phyloP scores from a whole-genome alignment of 371 early-diverging fungal genomes.

The Parasitella parasitica region DNA sequence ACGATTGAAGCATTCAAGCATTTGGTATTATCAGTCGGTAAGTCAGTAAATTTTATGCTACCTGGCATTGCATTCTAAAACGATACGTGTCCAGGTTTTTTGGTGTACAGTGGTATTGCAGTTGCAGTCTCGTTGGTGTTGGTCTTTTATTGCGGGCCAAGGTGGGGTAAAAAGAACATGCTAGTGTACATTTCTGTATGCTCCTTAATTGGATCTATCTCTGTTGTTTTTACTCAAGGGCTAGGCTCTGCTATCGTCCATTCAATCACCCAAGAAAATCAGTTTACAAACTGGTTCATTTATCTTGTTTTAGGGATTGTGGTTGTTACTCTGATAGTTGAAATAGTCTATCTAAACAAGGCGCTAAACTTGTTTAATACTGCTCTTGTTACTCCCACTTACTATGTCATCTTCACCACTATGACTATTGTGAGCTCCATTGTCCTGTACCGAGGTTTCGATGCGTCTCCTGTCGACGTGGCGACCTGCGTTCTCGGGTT shows the following conservation, averaged over 20 bases:
- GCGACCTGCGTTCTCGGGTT: constrained; percentile 89
- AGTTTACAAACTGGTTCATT: constrained; percentile 86
- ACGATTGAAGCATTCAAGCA: constrained; percentile 80
- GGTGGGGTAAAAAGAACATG: constrained; percentile 83
- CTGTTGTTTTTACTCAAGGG: constrained; percentile 91
- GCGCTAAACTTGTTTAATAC: constrained; percentile 93
- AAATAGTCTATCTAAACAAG: constrained; percentile 96
- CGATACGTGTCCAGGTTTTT: constrained; percentile 71
- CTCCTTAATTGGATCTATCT: constrained; percentile 89
- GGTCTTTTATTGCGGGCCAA: constrained; percentile 80
- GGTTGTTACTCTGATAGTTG: constrained; percentile 73
- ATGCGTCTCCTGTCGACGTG: constrained; percentile 74
- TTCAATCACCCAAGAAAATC: constrained; percentile 78
- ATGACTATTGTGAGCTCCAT: constrained; percentile 89
- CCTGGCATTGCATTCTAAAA: no score
- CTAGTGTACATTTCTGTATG: constrained; percentile 87
- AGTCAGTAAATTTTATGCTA: no score
- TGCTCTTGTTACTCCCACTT: constrained; percentile 88
- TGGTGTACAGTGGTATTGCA: constrained; percentile 77
- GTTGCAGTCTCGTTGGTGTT: constrained; percentile 57
- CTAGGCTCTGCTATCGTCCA: constrained; percentile 89
- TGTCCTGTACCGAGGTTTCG: constrained; percentile 86
- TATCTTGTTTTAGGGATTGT: constrained; percentile 81
- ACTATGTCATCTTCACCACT: constrained; percentile 94
- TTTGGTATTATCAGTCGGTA: constrained; percentile 75